Conservation (phyloP, 108 stramenopile genomes). For the Conticribra guillardii region DNA sequence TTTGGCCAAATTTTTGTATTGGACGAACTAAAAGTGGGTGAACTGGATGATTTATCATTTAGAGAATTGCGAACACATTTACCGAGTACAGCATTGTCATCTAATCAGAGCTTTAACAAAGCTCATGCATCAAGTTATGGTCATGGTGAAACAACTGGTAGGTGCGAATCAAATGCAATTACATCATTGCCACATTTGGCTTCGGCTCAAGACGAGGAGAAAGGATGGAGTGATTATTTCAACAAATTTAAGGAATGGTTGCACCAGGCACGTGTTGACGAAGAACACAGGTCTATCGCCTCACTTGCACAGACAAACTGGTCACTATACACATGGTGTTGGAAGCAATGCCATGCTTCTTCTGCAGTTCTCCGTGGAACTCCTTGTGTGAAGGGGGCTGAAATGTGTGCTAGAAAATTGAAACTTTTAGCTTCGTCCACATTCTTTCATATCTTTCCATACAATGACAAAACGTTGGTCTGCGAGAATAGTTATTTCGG, state of each 20-base stretch:
- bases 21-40: conserved; percentile 32
- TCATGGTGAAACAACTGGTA: no score
- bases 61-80: background rate
- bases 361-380: conserved; percentile 38
- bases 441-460: conserved; percentile 40
- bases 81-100: background rate
- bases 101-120: background rate
- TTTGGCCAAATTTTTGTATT: conserved; percentile 26
- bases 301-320: conserved; percentile 14
- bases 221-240: no score
- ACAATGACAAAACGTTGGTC: conserved; percentile 35
- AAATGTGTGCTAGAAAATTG: conserved; percentile 30
- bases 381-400: conserved; percentile 24
- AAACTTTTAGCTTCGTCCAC: conserved; percentile 23
- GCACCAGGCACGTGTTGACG: conserved; percentile 2
- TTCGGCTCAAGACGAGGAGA: no score
- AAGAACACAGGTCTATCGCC: conserved; percentile 10
- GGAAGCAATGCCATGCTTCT: conserved; percentile 36
- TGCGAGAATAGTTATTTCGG: conserved; percentile 40
- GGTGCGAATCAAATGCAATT: background rate
- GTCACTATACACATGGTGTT: conserved; percentile 41
- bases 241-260: conserved; percentile 31
- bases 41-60: conserved; percentile 5
- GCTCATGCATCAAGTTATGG: background rate
- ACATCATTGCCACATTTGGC: background rate